phyloP scores from a whole-genome alignment of 2,329 filamentous ascomycete species.

The Clarireedia homoeocarpa region DNA sequence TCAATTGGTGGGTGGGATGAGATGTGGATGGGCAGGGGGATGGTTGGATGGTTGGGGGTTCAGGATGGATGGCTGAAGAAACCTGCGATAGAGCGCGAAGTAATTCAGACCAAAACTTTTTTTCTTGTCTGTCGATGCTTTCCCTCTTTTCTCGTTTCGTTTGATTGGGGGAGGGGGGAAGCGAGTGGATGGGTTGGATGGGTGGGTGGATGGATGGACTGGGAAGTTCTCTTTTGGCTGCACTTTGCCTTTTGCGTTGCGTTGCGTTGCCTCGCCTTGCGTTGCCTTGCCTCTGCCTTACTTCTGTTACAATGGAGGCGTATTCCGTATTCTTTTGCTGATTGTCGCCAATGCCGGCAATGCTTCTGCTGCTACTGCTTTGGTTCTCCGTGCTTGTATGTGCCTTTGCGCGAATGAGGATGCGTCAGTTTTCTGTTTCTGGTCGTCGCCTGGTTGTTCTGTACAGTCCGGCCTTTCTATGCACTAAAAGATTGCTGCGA shows the following conservation, averaged over 20 bases:
- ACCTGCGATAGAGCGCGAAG: too few species aligned
- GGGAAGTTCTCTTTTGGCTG: neutral
- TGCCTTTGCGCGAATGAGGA: neutral
- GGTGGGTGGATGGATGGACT: too few species aligned
- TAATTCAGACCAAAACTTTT: too few species aligned
- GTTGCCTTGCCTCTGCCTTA: neutral
- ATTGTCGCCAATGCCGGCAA: neutral
- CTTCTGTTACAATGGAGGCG: neutral
- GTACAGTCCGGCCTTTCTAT: neutral
- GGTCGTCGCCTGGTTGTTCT: neutral
- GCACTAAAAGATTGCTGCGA: neutral
- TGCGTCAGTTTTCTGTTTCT: neutral
- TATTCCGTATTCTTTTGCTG: neutral
- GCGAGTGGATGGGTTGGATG: too few species aligned
- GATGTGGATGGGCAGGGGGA: too few species aligned
- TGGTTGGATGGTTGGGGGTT: too few species aligned
- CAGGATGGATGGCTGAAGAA: too few species aligned
- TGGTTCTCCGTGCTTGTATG: neutral
- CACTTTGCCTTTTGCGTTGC: neutral
- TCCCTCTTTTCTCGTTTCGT: neutral
- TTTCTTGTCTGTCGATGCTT: too few species aligned
- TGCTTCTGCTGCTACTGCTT: neutral
- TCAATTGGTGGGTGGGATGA: too few species aligned
- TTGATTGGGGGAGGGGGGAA: neutral
- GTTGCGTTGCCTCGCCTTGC: neutral